phyloP scores from a whole-genome alignment of 2,329 filamentous ascomycete genomes.

The Colletotrichum liriopes region DNA sequence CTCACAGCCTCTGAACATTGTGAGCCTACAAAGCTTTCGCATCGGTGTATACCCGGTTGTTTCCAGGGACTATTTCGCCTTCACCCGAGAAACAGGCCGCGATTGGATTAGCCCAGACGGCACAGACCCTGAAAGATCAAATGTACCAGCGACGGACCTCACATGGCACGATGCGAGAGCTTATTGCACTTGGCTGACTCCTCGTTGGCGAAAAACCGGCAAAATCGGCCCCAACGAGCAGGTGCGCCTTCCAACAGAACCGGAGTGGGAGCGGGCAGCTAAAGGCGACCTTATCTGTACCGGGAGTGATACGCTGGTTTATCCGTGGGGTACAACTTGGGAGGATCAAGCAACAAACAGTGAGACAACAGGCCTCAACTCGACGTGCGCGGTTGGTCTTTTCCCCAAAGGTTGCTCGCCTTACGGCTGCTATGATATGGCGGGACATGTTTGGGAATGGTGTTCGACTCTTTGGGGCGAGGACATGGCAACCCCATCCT shows the following conservation, averaged over 20 bases:
- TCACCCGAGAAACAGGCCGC: slow-evolving; percentile 8
- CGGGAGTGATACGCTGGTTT: background rate
- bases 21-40: background rate
- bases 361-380: slow-evolving; percentile 13
- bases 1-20: background rate
- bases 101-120: slow-evolving; percentile 20
- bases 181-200: slow-evolving; percentile 30
- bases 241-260: slow-evolving; percentile 23
- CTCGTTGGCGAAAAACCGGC: background rate
- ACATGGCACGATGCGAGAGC: slow-evolving; percentile 25
- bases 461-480: slow-evolving; percentile 34
- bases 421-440: slow-evolving; percentile 22
- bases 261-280: slow-evolving; percentile 26
- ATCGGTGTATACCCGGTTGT: slow-evolving; percentile 29
- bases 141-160: slow-evolving; percentile 28
- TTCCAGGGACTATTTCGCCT: slow-evolving; percentile 9
- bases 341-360: background rate
- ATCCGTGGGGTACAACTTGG: slow-evolving; percentile 17
- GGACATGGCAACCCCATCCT: slow-evolving; percentile 20
- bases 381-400: slow-evolving; percentile 13
- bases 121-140: slow-evolving; percentile 1
- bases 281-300: background rate
- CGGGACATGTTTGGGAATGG: slow-evolving; percentile 32
- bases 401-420: slow-evolving; percentile 23
- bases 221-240: background rate